Base-by-base conservation (phyloP, 78 protist species). In the Dictyostelium capitatum region DNA sequence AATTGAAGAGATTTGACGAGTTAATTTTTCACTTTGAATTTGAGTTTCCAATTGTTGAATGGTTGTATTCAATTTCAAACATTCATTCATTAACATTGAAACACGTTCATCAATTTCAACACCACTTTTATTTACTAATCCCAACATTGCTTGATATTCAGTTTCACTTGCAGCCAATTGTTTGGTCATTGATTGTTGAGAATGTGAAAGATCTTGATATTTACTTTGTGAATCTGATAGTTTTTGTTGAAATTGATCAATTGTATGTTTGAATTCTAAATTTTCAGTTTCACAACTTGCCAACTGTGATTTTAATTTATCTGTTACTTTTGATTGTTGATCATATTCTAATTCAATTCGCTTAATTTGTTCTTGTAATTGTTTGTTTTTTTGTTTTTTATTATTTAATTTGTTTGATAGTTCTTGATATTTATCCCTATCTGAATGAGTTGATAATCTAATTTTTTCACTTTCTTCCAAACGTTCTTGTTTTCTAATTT, bases 61-160 rank as follows among this genome's bases (percentile, higher is more conserved):
- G 5, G n/a, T 56, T 17, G 23, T 5, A 14, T 51, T 70, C 46
- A 87, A 62, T 19, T 56, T 56, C 37, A 19, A 20, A 47, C n/a
- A 46, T 50, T 87, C 93, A 4, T 59, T 15, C 56, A 87, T 50
- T 6, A 59, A 28, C 43, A 87, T 25, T 28, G 79, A 64, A 14
- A 87, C 74, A 9, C 84, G 51, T 72, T 87, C 93, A 20, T 87
- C 93, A 15, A 62, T 17, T 47, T 87, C 93, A 9, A 37, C 11
- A 14, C 79, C 93, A 10, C 53, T 77, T 14, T 57, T 56, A 72
- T 79, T 87, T 80, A 87, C 77, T 23, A 51, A 47, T 25, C 83
- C 93, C 9, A 74, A 53, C 28, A 87, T 69, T 23, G 83, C 93
- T n/a, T 57, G 84, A 77, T 75, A 51, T 25, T 87, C 83, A n/a